Evolutionary conservation across 2,329 filamentous ascomycete species (phyloP).

Genomic region (Fusarium haematococcum): DNA sequence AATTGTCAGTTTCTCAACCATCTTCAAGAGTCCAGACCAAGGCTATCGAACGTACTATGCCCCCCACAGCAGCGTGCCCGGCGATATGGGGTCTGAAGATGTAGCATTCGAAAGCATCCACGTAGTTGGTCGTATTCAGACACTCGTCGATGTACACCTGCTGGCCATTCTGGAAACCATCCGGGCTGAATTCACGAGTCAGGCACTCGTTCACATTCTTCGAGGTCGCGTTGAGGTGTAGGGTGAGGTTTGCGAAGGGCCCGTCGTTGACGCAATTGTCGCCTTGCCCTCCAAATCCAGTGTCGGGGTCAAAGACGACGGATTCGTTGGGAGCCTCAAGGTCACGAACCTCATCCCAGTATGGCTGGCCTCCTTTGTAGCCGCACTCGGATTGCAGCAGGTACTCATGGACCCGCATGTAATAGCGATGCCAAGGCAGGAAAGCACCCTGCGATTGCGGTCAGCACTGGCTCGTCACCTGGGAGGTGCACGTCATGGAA

Average conservation of each 20-base stretch:
- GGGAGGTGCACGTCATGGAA: background rate
- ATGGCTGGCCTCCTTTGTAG: constrained; percentile 19
- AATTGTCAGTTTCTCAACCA: background rate
- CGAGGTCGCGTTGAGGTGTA: constrained; percentile 4
- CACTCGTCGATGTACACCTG: constrained; percentile 18
- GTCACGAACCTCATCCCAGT: constrained; percentile 21
- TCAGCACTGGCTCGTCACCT: background rate
- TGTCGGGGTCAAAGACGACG: constrained; percentile 7
- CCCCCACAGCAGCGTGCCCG: constrained; percentile 17
- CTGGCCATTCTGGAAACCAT: constrained; percentile 3
- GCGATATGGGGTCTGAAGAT: constrained; percentile 12
- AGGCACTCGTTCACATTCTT: background rate
- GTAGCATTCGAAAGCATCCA: constrained; percentile 20
- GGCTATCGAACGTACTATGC: constrained; percentile 4
- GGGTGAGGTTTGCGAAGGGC: constrained; percentile 15
- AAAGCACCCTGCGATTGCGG: constrained; percentile 4
- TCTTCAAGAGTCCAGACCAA: background rate
- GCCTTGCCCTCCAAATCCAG: constrained; percentile 14
- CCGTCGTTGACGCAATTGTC: constrained; percentile 16
- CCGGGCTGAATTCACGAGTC: background rate
- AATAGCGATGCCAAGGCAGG: constrained; percentile 24
- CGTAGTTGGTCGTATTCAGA: constrained; percentile 7
- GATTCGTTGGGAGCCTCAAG: constrained; percentile 2
- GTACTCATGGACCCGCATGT: constrained; percentile 17
- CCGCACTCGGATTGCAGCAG: constrained; percentile 18